These are phyloP conservation scores for Laburnicola sp. DNA, from an alignment of 2,329 filamentous ascomycete genomes.

Conservation along the genomic window DNA sequence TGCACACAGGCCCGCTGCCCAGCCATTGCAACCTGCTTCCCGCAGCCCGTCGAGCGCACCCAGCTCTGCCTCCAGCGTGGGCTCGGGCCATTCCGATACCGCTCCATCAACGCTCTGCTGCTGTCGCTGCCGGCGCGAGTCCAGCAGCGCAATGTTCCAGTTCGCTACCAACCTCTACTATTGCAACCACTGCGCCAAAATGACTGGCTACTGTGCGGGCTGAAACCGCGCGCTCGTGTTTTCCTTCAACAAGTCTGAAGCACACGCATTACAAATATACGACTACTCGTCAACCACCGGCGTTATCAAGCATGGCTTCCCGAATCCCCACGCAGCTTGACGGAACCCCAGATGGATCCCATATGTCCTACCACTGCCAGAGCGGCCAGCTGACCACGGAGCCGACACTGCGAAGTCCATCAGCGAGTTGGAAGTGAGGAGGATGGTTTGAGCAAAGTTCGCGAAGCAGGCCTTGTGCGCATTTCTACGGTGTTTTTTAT, in stretches of 20 bases:
- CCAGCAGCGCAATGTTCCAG: constrained; percentile 36
- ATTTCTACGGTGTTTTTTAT: too few relatives aligned
- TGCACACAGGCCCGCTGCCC: constrained; percentile 37
- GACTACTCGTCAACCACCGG: neutral
- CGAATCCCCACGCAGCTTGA: too few relatives aligned
- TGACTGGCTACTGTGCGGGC: constrained; percentile 44
- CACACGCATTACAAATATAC: neutral
- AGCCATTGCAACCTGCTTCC: constrained; percentile 29
- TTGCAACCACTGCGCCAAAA: constrained; percentile 46
- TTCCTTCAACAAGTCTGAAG: neutral
- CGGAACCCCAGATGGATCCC: too few relatives aligned
- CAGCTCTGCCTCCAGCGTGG: constrained; percentile 6
- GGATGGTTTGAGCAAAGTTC: too few relatives aligned
- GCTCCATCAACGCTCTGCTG: constrained; percentile 29
- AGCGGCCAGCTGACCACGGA: too few relatives aligned
- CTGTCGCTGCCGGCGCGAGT: constrained; percentile 42
- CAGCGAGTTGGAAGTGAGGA: too few relatives aligned
- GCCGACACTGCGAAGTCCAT: too few relatives aligned
- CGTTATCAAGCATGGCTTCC: neutral
- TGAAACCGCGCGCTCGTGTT: constrained; percentile 20
- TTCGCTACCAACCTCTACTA: constrained; percentile 48
- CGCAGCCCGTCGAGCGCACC: constrained; percentile 16
- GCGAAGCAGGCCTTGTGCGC: too few relatives aligned
- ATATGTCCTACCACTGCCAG: too few relatives aligned
- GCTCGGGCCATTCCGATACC: constrained; percentile 14